A percentile compares a stretch with the other conserved stretches of the same genome.
Conservation (phyloP, 1,284 basidiomycete species). For the Heterobasidion occidentale region DNA sequence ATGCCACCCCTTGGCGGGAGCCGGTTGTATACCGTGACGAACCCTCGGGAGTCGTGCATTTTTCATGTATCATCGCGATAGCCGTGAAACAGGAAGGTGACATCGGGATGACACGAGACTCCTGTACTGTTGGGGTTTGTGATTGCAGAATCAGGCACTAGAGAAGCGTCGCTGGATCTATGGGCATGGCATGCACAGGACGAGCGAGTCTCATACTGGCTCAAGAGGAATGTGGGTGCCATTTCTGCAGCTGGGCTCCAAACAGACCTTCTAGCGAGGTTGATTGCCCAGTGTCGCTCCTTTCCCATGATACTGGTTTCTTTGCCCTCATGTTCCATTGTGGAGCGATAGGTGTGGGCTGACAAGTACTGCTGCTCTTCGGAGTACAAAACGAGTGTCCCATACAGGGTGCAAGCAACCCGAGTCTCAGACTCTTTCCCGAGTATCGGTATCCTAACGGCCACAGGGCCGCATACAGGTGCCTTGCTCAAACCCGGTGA, state of each 20-base stretch:
- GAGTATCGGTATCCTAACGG: neutral
- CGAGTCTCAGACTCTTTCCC: slow-evolving; percentile 1
- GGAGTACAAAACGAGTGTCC: neutral
- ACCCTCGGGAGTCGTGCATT: neutral
- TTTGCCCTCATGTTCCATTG: neutral
- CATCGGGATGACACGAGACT: neutral
- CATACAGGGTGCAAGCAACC: neutral
- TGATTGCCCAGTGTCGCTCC: neutral
- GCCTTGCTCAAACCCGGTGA: neutral
- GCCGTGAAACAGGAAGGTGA: neutral
- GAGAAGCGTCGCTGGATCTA: neutral
- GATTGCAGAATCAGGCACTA: neutral
- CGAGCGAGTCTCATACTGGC: neutral
- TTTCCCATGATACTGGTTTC: neutral
- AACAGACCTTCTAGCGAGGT: neutral
- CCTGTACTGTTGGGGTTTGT: neutral
- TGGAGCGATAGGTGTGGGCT: neutral
- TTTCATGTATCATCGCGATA: neutral
- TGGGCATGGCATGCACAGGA: neutral
- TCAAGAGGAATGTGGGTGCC: too few relatives aligned
- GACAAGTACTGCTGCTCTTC: neutral
- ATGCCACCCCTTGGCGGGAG: neutral
- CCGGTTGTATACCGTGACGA: neutral
- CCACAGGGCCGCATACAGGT: neutral
- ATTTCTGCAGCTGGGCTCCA: neutral